Conservation (phyloP, 805 yeast species). For the Candida hungchunana region DNA sequence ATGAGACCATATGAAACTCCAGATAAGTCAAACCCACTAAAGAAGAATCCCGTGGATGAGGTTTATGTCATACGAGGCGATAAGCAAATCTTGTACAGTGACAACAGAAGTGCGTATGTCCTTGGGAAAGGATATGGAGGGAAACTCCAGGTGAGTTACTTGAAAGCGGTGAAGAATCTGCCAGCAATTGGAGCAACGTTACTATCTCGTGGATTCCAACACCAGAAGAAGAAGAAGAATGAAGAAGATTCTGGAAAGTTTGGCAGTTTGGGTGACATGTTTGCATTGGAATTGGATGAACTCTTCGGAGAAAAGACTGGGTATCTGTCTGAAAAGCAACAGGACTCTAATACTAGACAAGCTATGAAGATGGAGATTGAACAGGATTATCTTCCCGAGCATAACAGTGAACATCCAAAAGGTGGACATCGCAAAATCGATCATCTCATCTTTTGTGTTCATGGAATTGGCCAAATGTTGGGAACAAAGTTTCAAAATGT, state of each 20-base stretch:
- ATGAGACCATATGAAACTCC: constrained; percentile 33
- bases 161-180: constrained; percentile 32
- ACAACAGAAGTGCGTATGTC: constrained; percentile 41
- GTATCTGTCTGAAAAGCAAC: constrained; percentile 9
- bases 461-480: constrained; percentile 90
- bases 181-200: constrained; percentile 44
- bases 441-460: constrained; percentile 80
- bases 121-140: constrained; percentile 42
- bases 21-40: constrained; percentile 16
- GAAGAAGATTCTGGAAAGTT: constrained; percentile 1
- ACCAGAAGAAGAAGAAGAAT: constrained; percentile 2
- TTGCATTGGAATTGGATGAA: constrained; percentile 21
- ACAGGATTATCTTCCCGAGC: constrained; percentile 41
- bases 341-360: constrained; percentile 33
- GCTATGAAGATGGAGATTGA: constrained; percentile 50
- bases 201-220: constrained; percentile 47
- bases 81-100: constrained; percentile 36
- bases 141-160: constrained; percentile 32
- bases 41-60: constrained; percentile 10
- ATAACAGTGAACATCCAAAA: constrained; percentile 36
- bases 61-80: constrained; percentile 12
- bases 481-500: constrained; percentile 76
- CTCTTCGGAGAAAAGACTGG: constrained; percentile 22
- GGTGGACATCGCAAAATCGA: constrained; percentile 49
- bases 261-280: constrained; percentile 11